Conservation (phyloP, 2,329 filamentous ascomycete species). For the Diaporthe citri region DNA sequence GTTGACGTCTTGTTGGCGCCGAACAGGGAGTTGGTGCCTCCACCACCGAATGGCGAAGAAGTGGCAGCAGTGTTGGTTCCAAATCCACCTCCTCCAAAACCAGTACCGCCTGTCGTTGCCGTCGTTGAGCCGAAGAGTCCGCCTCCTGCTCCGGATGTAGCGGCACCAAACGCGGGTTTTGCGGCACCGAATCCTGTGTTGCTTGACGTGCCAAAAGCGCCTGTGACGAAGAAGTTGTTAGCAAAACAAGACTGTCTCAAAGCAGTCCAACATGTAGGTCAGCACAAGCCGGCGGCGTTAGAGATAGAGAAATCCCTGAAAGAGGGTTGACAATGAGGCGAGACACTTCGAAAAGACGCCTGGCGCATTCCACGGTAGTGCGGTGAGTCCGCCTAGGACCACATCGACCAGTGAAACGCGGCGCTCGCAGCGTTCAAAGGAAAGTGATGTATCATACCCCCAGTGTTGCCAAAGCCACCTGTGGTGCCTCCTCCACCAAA, state of each 20-base stretch:
- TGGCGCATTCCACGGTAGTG: constrained; percentile 34
- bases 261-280: not conserved
- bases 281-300: not conserved
- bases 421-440: constrained; percentile 39
- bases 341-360: constrained; percentile 23
- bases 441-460: constrained; percentile 43
- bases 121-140: constrained; percentile 61
- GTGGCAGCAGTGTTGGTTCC: constrained; percentile 49
- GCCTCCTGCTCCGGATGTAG: constrained; percentile 55
- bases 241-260: constrained; percentile 21
- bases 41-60: constrained; percentile 54
- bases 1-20: constrained; percentile 61
- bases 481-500: constrained; percentile 64
- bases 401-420: constrained; percentile 29
- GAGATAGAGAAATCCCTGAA: not conserved
- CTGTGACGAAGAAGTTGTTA: constrained; percentile 38
- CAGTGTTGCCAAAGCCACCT: constrained; percentile 59
- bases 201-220: constrained; percentile 52
- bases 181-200: constrained; percentile 53
- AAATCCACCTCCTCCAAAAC: constrained; percentile 59
- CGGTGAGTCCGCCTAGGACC: constrained; percentile 11
- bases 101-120: constrained; percentile 52
- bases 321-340: not conserved
- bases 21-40: constrained; percentile 61
- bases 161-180: constrained; percentile 67